Base-by-base conservation (phyloP, 306 rosid genomes). In the Cicer cuneatum region DNA sequence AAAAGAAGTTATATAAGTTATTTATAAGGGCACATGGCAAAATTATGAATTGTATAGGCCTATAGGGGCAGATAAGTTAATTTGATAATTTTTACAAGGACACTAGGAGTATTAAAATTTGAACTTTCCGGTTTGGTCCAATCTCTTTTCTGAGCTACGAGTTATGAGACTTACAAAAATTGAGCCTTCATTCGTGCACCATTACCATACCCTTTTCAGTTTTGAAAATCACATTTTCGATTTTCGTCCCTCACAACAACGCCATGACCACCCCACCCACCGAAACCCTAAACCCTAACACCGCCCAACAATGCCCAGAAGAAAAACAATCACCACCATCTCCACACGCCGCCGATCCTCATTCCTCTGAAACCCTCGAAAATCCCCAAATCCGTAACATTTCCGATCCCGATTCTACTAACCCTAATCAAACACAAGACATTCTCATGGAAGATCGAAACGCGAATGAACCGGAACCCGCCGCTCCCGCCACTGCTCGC, bases 311-410 rank as follows among this genome's bases (percentile, higher is more conserved):
- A 79, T 41, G 52, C 9, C 68, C 13, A 46, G 69, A 66, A 18
- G 41, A 37, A 4, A 39, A 74, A 21, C 16, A 29, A 35, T 29
- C 41, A 45, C 11, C 54, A 69, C 45, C 62, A 41, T n/a, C 54
- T 8, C 80, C 72, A 10, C 65, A 18, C 41, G 0, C 15, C 38
- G 68, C 19, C 38, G 71, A 81, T 78, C 78, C 78, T 19, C 85
- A 78, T 76, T 46, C 82, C 33, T 43, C 85, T 49, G 12, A 81
- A 81, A 53, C 85, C 86, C 85, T 81, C 10, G 52, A 66, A 21
- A 75, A 74, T 61, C 82, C 75, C 46, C 78, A 38, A 65, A 33
- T 19, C 19, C 65, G 21, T 9, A 46, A 7, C 58, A 49, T 35
- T 9, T 8, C 53, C 2, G 15, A 59, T 57, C 81, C 70, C 14